Evolutionary conservation across 2,329 filamentous ascomycete species (phyloP).

Genomic region (Coniochaeta ligniaria): DNA sequence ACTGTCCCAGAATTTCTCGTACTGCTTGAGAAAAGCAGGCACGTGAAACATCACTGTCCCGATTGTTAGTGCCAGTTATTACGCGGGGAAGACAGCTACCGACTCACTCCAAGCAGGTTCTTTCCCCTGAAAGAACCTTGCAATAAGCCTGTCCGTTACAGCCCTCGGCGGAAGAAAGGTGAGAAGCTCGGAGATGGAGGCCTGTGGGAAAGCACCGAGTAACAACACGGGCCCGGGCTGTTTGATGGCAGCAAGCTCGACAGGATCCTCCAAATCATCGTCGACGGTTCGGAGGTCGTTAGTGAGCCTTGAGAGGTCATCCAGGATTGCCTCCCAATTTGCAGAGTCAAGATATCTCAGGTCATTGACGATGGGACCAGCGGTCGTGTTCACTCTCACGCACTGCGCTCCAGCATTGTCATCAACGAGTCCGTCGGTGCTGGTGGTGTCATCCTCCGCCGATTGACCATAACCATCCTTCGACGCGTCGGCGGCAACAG

Average conservation of each 20-base stretch:
- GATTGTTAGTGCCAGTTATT: constrained; percentile 3
- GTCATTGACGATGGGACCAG: constrained; percentile 14
- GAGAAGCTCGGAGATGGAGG: constrained; percentile 10
- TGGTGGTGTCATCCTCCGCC: not conserved
- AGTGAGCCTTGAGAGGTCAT: constrained; percentile 18
- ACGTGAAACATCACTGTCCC: not conserved
- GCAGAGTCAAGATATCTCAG: constrained; percentile 19
- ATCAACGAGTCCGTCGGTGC: not conserved
- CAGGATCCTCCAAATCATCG: constrained; percentile 8
- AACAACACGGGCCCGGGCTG: constrained; percentile 15
- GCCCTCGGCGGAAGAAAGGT: constrained; percentile 15
- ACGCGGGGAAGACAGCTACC: constrained; percentile 20
- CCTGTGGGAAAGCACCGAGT: constrained; percentile 14
- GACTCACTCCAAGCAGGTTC: constrained; percentile 19
- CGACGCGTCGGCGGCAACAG: not conserved
- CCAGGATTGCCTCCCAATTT: constrained; percentile 23
- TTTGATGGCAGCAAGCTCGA: constrained; percentile 8
- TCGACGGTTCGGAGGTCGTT: constrained; percentile 14
- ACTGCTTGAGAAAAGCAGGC: constrained; percentile 8
- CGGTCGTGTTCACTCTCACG: constrained; percentile 5
- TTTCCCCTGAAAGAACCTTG: constrained; percentile 19
- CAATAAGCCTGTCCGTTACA: constrained; percentile 17
- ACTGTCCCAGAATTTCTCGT: constrained; percentile 21
- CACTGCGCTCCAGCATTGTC: constrained; percentile 4
- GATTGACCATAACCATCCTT: not conserved